Evolutionary conservation across 2,329 filamentous ascomycete genomes (phyloP).

Genomic region (Neopestalotiopsis rosae): DNA sequence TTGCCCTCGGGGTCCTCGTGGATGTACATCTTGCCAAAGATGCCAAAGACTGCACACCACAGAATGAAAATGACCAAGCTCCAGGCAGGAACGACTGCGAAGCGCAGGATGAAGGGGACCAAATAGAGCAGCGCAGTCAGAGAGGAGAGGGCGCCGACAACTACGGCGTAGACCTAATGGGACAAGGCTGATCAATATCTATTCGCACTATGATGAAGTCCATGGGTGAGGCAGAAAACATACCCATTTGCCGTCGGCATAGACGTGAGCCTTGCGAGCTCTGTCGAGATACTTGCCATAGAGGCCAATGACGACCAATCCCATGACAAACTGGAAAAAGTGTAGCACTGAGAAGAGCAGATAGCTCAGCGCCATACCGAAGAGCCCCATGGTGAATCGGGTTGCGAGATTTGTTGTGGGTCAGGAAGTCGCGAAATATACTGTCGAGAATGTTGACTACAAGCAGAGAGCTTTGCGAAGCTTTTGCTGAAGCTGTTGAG

Average conservation of each 20-base stretch:
- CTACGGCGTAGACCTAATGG: constrained; percentile 71
- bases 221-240: constrained; percentile 30
- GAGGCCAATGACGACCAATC: constrained; percentile 77
- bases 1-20: constrained; percentile 69
- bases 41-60: constrained; percentile 81
- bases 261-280: constrained; percentile 53
- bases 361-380: constrained; percentile 52
- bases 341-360: constrained; percentile 68
- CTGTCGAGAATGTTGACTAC: not conserved
- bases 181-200: not conserved
- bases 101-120: constrained; percentile 63
- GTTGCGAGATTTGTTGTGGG: not conserved
- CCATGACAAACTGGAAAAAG: constrained; percentile 77
- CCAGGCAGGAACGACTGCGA: constrained; percentile 67
- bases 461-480: not conserved
- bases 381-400: constrained; percentile 47
- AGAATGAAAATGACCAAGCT: constrained; percentile 76
- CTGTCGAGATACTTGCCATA: constrained; percentile 73
- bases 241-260: constrained; percentile 74
- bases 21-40: constrained; percentile 85
- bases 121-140: constrained; percentile 70
- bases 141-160: constrained; percentile 70
- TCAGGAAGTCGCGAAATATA: too few species aligned
- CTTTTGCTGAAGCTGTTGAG: not conserved
- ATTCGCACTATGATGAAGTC: not conserved